Percentiles rank a stretch among this genome's conserved stretches.
Conservation (phyloP, 2,329 filamentous ascomycete species). For the Fusarium sp. region DNA sequence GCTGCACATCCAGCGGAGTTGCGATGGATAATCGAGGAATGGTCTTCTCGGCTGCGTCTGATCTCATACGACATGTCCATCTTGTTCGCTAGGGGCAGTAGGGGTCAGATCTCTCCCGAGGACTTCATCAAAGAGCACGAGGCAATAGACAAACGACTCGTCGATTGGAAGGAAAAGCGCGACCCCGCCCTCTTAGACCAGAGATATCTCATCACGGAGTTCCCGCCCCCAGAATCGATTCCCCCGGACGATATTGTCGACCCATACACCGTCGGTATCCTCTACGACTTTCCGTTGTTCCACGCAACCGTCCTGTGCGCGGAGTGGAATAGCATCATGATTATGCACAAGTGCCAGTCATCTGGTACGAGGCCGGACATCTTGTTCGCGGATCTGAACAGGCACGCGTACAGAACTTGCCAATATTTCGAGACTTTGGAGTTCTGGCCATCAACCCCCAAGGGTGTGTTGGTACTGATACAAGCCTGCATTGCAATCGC, state of each 20-base stretch:
- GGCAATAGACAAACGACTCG: slow-evolving; percentile 61
- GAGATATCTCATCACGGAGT: slow-evolving; percentile 72
- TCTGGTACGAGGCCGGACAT: slow-evolving; percentile 66
- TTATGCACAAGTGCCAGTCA: slow-evolving; percentile 85
- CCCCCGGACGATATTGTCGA: slow-evolving; percentile 77
- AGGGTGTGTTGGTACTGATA: slow-evolving; percentile 77
- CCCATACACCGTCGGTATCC: slow-evolving; percentile 75
- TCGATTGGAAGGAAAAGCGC: slow-evolving; percentile 67
- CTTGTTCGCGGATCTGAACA: slow-evolving; percentile 65
- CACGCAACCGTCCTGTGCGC: slow-evolving; percentile 79
- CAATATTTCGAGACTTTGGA: slow-evolving; percentile 85
- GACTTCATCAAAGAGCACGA: slow-evolving; percentile 74
- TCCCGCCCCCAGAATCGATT: slow-evolving; percentile 63
- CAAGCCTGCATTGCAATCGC: slow-evolving; percentile 84
- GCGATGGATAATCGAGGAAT: slow-evolving; percentile 74
- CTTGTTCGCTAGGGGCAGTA: slow-evolving; percentile 77
- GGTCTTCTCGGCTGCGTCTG: slow-evolving; percentile 74
- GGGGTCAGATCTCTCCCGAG: slow-evolving; percentile 72
- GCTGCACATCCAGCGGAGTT: slow-evolving; percentile 71
- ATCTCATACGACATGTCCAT: slow-evolving; percentile 85
- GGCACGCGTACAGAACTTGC: slow-evolving; percentile 77
- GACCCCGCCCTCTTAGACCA: slow-evolving; percentile 72
- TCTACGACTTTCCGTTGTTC: slow-evolving; percentile 79
- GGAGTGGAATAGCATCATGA: slow-evolving; percentile 81
- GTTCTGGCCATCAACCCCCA: slow-evolving; percentile 76